Base-by-base conservation (phyloP, 305 asterid species). In the Plantago coronopus region DNA sequence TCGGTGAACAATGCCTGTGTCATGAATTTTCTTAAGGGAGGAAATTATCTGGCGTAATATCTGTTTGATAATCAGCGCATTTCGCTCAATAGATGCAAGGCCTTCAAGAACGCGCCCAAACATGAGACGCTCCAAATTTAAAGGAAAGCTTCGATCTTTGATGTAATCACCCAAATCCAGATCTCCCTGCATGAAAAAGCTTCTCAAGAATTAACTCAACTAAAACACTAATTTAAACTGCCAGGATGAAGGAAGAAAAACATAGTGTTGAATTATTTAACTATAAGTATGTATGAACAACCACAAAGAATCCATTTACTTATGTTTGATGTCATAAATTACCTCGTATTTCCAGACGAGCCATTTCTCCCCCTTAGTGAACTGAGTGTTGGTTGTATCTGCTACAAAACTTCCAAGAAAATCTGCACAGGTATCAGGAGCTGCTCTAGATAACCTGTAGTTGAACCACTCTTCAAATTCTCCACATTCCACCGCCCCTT, bases 341-440 rank as follows among this genome's bases (percentile, higher is more conserved):
- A 91, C 96, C 98, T 91, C 98, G 53, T 86, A 86, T 74, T 84
- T 89, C 97, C 97, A 91, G 58, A 89, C 96, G 27, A 91, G 98
- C 98, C 98, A 91, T 83, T 91, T 91, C 97, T 91, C 96, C 59
- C 97, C 97, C 95, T 91, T 91, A 7, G 77, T 76, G 34, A 72
- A 89, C 34, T 74, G 78, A 46, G 83, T 76, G 63, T 79, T 74
- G 56, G 96, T 93, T 80, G 72, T 81, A 66, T 89, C 98, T n/a
- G 98, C 82, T 17, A 75, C 48, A 63, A 93, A 89, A 55, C 94
- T 93, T 27, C 99, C 97, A 45, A 93, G 97, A 79, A 86, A 93
- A 31, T 89, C 86, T 1, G 98, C 98, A 58, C 98, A 91, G 1
- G 95, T 91, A 62, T 88, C 96, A 0, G 98, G 95, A 59, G 98